Conservation (phyloP, 2,329 filamentous ascomycete species). For the Bipolaris oryzae region DNA sequence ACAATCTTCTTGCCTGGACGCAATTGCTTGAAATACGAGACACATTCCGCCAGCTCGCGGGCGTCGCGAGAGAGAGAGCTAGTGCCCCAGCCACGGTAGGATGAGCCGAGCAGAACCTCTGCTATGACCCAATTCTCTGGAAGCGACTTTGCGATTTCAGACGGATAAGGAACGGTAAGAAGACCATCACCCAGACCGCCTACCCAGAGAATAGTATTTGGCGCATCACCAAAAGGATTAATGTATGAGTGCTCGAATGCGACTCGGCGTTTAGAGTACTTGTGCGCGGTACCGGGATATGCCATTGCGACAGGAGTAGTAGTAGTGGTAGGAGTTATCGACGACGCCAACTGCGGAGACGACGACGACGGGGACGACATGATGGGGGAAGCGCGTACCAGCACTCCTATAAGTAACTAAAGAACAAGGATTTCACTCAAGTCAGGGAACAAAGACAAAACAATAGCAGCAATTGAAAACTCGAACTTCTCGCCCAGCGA, state of each 20-base stretch:
- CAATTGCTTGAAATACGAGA: slow-evolving; percentile 56
- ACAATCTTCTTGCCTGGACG: slow-evolving; percentile 61
- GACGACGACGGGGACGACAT: neutral
- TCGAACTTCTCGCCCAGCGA: neutral
- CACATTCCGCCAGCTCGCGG: slow-evolving; percentile 58
- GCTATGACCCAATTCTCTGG: slow-evolving; percentile 60
- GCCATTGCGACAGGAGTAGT: slow-evolving; percentile 29
- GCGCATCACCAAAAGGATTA: slow-evolving; percentile 25
- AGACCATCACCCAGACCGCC: slow-evolving; percentile 74
- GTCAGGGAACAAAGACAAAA: too few relatives aligned
- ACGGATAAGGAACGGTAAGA: slow-evolving; percentile 66
- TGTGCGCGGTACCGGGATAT: slow-evolving; percentile 50
- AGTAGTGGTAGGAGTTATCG: too few relatives aligned
- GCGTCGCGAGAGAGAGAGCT: slow-evolving; percentile 60
- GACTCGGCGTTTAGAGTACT: slow-evolving; percentile 48
- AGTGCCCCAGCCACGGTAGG: slow-evolving; percentile 62
- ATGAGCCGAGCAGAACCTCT: slow-evolving; percentile 58
- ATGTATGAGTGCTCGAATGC: slow-evolving; percentile 54
- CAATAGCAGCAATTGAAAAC: neutral
- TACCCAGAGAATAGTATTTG: slow-evolving; percentile 70
- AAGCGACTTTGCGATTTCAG: slow-evolving; percentile 56
- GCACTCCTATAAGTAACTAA: too few relatives aligned
- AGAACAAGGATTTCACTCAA: too few relatives aligned
- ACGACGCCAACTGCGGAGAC: too few relatives aligned
- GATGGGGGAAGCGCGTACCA: neutral